Evolutionary conservation across 2,329 filamentous ascomycete genomes (phyloP), one percentile per base, ranked within the genome.

Genomic region (Westerdykella sp.): DNA sequence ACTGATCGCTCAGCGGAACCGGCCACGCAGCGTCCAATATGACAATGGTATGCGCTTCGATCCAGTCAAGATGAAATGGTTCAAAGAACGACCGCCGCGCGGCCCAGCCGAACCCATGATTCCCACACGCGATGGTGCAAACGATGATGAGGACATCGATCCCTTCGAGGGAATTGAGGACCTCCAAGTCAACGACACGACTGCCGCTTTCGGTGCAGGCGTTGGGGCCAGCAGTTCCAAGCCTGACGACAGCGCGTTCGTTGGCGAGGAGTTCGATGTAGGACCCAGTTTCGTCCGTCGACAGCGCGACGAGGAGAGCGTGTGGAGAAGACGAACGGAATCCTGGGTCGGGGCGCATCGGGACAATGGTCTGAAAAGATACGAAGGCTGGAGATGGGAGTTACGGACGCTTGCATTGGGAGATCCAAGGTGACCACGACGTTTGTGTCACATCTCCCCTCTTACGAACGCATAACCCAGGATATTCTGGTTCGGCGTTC

Each of bases 21-120:
- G 55, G 21, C 63, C 84, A 48, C 87, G 91, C 59, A 90, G 88
- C 48, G 85, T 95, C 12, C 90, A 96, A 68, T 85, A 96, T 30
- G 89, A 96, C 45, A 87, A 89, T n/a, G 88, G 89, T 54, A 98
- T 98, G 93, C 85, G 97, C 9, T 98, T 97, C 64, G 93, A 98
- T 62, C 93, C 93, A 3, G 84, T 88, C 49, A 87, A 87, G 56
- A 97, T 98, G 91, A 94, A 89, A 65, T 98, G 93, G 93, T 77
- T 97, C 44, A 96, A 95, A 67, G 54, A 56, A 16, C 30, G 39
- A 46, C 66, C 53, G 52, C 67, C 57, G 46, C 63, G 46, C 30
- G 62, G 62, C 7, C 69, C 74, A 4, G 68, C 72, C 46, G 79
- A 87, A 44, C 84, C 82, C 16, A 69, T 86, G 13, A 15, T 18